Evolutionary conservation across 139 green algal genomes (phyloP).

Genomic region (Pleodorina starrii): DNA sequence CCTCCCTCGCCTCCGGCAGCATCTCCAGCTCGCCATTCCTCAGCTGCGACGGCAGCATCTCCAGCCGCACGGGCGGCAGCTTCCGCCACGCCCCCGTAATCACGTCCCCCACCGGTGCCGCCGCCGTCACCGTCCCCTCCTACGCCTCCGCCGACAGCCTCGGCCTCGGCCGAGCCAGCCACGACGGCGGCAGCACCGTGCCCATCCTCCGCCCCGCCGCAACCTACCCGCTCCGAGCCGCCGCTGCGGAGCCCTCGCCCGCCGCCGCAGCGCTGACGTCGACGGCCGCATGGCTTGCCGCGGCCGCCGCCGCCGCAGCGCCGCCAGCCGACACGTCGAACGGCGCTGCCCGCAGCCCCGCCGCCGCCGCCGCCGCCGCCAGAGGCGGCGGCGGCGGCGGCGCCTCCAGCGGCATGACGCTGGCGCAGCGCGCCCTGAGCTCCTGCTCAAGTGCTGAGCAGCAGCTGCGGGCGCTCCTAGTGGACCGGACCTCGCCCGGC

Average conservation of each 20-base stretch:
- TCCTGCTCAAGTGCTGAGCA: neutral
- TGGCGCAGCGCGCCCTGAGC: slow-evolving; percentile 3
- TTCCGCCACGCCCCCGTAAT: neutral
- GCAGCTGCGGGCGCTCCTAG: neutral
- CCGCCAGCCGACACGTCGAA: neutral
- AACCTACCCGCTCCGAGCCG: no score
- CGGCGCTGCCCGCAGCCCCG: neutral
- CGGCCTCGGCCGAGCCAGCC: neutral
- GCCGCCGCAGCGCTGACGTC: no score
- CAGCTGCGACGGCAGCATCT: slow-evolving; percentile 15
- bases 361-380: neutral
- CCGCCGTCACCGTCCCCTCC: no score
- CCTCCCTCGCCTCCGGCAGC: neutral
- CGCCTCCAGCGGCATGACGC: neutral
- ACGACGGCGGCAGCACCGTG: neutral
- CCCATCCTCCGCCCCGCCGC: neutral
- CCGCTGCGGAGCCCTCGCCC: no score
- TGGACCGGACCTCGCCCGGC: neutral
- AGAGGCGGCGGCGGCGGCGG: neutral
- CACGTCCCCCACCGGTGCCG: no score
- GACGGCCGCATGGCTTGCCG: neutral
- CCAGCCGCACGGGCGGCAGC: neutral
- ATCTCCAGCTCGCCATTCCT: neutral
- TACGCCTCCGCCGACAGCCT: no score
- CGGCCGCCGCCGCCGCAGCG: no score